phyloP scores from a whole-genome alignment of 768 basidiomycete species.

The Cystofilobasidium macerans region DNA sequence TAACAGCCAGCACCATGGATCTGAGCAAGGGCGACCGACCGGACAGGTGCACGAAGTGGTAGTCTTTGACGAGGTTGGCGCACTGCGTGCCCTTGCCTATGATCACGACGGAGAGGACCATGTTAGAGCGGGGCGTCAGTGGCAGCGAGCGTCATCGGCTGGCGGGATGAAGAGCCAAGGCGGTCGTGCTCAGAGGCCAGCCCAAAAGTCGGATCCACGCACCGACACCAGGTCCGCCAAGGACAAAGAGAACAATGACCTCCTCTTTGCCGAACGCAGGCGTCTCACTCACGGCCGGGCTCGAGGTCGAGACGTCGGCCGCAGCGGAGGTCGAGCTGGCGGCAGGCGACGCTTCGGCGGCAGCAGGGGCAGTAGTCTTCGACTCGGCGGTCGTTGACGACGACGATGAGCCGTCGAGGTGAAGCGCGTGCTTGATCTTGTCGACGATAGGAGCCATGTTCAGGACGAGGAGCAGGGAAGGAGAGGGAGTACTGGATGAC shows the following conservation, averaged over 20 bases:
- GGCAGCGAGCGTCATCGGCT: conserved; percentile 4
- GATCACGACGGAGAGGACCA: too few species aligned
- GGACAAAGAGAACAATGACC: conserved; percentile 83
- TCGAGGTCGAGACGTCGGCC: conserved; percentile 49
- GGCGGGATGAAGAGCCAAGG: not conserved
- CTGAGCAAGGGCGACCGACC: conserved; percentile 43
- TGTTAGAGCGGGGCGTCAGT: conserved; percentile 5
- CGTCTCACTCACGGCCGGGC: conserved; percentile 25
- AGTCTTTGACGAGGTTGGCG: conserved; percentile 65
- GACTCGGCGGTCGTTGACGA: not conserved
- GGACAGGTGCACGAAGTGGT: conserved; percentile 83
- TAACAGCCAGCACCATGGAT: too few species aligned
- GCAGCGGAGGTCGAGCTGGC: conserved; percentile 48
- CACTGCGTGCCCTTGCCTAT: conserved; percentile 96
- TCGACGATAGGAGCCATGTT: conserved; percentile 18
- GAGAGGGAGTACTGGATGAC: not conserved
- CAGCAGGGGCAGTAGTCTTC: not conserved
- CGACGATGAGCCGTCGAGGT: conserved; percentile 1
- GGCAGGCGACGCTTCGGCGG: conserved; percentile 35
- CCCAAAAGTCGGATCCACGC: conserved; percentile 30
- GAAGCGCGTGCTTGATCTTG: conserved; percentile 22
- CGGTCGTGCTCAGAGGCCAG: too few species aligned
- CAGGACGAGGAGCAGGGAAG: not conserved
- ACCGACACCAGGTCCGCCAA: conserved; percentile 96
- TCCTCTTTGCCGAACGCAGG: conserved; percentile 54